phyloP scores from a whole-genome alignment of 345 rosid species.

The Arabidopsis arenosa region DNA sequence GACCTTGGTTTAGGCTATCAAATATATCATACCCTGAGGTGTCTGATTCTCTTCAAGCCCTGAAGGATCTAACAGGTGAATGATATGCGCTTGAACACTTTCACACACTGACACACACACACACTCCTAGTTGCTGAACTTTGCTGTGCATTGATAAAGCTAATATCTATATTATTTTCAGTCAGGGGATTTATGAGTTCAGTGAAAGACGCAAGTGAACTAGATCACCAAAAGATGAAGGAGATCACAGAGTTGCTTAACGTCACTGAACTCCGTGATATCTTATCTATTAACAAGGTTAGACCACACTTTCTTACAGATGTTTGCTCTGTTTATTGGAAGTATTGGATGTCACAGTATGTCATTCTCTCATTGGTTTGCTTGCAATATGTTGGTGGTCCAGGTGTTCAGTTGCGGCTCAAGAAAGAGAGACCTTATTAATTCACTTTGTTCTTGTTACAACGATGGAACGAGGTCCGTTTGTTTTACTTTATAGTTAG shows the following conservation, averaged over 20 bases:
- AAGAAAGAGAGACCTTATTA: slow-evolving; percentile 73
- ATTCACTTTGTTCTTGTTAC: slow-evolving; percentile 59
- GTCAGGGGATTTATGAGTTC: slow-evolving; percentile 59
- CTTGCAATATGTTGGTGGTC: slow-evolving; percentile 40
- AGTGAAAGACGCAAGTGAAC: slow-evolving; percentile 51
- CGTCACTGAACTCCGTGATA: slow-evolving; percentile 73
- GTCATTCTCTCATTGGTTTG: slow-evolving; percentile 10
- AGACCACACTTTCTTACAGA: slow-evolving; percentile 22
- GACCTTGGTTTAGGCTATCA: slow-evolving; percentile 89
- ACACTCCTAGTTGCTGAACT: not conserved
- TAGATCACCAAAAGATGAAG: slow-evolving; percentile 51
- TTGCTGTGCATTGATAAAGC: slow-evolving; percentile 20
- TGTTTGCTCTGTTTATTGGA: slow-evolving; percentile 2
- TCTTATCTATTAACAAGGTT: slow-evolving; percentile 67
- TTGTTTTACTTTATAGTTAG: slow-evolving; percentile 17
- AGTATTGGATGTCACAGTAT: slow-evolving; percentile 11
- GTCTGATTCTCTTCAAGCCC: slow-evolving; percentile 58
- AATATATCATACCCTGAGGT: slow-evolving; percentile 74
- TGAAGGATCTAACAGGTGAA: slow-evolving; percentile 67
- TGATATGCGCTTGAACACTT: not conserved
- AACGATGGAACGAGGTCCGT: slow-evolving; percentile 61
- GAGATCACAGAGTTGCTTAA: slow-evolving; percentile 62
- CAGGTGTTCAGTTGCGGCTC: slow-evolving; percentile 57
- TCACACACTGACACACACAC: not conserved
- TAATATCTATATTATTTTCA: slow-evolving; percentile 46